A percentile compares a stretch with the other conserved stretches of the same genome.
Conservation (phyloP, 1,284 basidiomycete species). For the Ganoderma multipileum region DNA sequence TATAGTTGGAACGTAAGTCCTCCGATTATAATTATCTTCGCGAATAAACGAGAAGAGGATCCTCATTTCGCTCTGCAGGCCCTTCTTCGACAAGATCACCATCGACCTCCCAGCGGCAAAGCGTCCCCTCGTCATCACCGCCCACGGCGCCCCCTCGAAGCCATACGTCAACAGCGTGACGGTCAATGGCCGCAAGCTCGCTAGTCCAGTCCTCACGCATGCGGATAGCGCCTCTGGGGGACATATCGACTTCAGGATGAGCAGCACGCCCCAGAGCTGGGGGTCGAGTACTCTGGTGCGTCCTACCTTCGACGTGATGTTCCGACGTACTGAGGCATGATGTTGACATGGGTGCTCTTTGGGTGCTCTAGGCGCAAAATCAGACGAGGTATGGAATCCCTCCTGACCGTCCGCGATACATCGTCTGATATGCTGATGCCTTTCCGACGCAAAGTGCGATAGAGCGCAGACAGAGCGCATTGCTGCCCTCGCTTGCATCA, state of each 20-base stretch:
- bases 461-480: not conserved
- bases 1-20: constrained; percentile 68
- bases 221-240: constrained; percentile 63
- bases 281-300: constrained; percentile 34
- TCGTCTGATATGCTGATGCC: not conserved
- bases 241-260: constrained; percentile 72
- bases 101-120: constrained; percentile 57
- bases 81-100: constrained; percentile 72
- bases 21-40: not conserved
- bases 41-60: no score
- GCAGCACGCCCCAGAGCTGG: constrained; percentile 48
- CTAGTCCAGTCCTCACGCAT: constrained; percentile 60
- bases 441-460: not conserved
- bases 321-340: not conserved
- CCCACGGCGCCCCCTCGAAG: constrained; percentile 58
- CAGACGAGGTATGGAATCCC: not conserved
- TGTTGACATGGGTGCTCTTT: not conserved
- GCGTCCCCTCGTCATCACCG: constrained; percentile 54
- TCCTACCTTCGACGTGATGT: not conserved
- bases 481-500: not conserved
- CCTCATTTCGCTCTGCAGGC: constrained; percentile 42
- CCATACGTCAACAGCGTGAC: constrained; percentile 65
- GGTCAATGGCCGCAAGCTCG: constrained; percentile 55
- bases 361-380: not conserved
- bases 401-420: not conserved